phyloP scores from a whole-genome alignment of 2,329 filamentous ascomycete genomes.

The Fusarium sublunatum region DNA sequence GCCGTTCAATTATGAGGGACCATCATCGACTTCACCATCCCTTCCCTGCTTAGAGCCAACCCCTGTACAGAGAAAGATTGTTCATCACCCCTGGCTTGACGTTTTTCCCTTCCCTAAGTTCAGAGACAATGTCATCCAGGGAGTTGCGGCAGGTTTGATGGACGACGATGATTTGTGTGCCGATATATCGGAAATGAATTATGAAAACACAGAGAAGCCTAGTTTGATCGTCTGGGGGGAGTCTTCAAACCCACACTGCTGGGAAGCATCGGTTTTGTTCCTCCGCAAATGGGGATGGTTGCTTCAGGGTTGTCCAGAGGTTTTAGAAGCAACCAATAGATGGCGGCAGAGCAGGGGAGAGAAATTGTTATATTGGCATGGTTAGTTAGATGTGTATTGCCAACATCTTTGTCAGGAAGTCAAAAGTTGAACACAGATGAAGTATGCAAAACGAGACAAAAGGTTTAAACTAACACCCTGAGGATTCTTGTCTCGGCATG shows the following conservation, averaged over 20 bases:
- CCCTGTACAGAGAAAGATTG: background rate
- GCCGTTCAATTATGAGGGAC: slow-evolving; percentile 5
- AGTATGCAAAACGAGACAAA: no score
- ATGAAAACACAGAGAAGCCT: slow-evolving; percentile 7
- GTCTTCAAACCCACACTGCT: slow-evolving; percentile 6
- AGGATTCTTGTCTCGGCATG: no score
- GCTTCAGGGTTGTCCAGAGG: slow-evolving; percentile 13
- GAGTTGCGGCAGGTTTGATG: background rate
- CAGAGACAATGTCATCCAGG: slow-evolving; percentile 13
- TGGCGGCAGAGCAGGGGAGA: slow-evolving; percentile 28
- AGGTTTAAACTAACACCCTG: no score
- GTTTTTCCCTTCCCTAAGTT: slow-evolving; percentile 20
- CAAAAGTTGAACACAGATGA: no score
- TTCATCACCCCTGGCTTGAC: slow-evolving; percentile 27
- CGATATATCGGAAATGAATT: slow-evolving; percentile 12
- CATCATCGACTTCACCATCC: background rate
- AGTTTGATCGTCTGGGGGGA: slow-evolving; percentile 31
- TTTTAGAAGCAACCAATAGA: slow-evolving; percentile 20
- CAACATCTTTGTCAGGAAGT: no score
- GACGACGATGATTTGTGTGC: slow-evolving; percentile 17
- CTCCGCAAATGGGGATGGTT: slow-evolving; percentile 28
- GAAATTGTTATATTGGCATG: slow-evolving; percentile 3
- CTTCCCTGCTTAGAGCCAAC: slow-evolving; percentile 1
- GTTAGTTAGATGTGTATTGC: background rate
- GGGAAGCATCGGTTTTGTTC: slow-evolving; percentile 25